A percentile compares a stretch with the other conserved stretches of the same genome.
These are phyloP conservation scores for Salix purpurea DNA, from an alignment of 345 rosid genomes.

Conservation along the genomic window DNA sequence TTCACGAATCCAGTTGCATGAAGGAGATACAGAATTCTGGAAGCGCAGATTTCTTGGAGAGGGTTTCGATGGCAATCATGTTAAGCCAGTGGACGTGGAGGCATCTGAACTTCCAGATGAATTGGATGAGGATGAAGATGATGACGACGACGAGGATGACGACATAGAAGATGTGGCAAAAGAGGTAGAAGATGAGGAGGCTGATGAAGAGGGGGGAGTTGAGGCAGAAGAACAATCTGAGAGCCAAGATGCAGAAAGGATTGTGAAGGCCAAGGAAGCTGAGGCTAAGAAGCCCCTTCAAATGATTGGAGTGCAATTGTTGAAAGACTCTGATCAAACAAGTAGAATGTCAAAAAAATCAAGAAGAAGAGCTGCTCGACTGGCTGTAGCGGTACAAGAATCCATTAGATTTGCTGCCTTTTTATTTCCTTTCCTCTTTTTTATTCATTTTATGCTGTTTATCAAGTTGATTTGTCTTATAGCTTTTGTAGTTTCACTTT, in stretches of 20 bases:
- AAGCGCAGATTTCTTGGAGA: constrained; percentile 88
- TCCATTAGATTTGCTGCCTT: neutral
- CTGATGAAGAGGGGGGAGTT: constrained; percentile 39
- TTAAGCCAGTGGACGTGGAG: constrained; percentile 42
- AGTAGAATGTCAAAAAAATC: constrained; percentile 53
- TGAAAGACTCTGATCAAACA: constrained; percentile 72
- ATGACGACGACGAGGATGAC: constrained; percentile 28
- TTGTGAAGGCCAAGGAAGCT: constrained; percentile 66
- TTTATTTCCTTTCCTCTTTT: neutral
- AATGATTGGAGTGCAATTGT: constrained; percentile 89
- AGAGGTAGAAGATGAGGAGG: constrained; percentile 35
- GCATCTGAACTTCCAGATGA: constrained; percentile 43
- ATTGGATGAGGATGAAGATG: constrained; percentile 55
- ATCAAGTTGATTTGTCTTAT: neutral
- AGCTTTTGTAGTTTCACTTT: neutral
- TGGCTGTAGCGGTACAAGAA: constrained; percentile 55
- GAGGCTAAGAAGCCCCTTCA: constrained; percentile 80
- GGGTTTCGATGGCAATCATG: constrained; percentile 49
- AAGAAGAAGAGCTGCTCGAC: constrained; percentile 52
- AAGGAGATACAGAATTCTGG: constrained; percentile 98
- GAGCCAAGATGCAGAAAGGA: constrained; percentile 54
- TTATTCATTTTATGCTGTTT: neutral
- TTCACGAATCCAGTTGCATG: constrained; percentile 74
- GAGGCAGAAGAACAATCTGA: constrained; percentile 49
- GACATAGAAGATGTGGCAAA: neutral